A percentile compares a stretch with the other conserved stretches of the same genome.
Conservation (phyloP, 2,329 filamentous ascomycete genomes). For the Orbilia blumenaviensis region DNA sequence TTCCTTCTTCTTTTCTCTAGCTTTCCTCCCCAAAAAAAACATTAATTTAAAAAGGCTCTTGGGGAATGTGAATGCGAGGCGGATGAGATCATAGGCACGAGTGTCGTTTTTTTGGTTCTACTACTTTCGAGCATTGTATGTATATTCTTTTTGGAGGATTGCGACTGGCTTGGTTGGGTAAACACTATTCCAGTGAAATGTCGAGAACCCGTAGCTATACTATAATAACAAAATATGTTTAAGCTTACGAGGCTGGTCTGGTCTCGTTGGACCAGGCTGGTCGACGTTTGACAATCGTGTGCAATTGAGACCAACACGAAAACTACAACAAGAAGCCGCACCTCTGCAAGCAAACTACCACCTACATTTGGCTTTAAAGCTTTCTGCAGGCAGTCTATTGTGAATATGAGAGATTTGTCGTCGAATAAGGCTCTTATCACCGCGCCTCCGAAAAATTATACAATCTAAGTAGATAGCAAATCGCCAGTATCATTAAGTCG, state of each 20-base stretch:
- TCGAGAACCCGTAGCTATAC: too few species aligned
- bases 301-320: neutral
- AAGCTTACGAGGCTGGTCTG: too few species aligned
- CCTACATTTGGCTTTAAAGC: too few species aligned
- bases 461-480: too few species aligned
- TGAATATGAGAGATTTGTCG: neutral
- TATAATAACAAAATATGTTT: too few species aligned
- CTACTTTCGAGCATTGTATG: too few species aligned
- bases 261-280: too few species aligned
- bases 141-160: too few species aligned
- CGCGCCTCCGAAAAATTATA: neutral
- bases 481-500: too few species aligned
- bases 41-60: neutral
- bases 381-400: neutral
- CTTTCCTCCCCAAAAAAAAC: neutral
- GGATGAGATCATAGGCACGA: neutral
- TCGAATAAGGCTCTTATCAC: neutral
- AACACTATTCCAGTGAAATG: too few species aligned
- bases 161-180: too few species aligned
- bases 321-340: neutral
- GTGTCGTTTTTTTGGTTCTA: neutral
- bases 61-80: constrained; percentile 7
- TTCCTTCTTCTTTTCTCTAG: neutral
- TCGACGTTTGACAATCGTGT: neutral
- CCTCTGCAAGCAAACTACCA: neutral